phyloP scores from a whole-genome alignment of 2,329 filamentous ascomycete genomes.

The Apiospora marii region DNA sequence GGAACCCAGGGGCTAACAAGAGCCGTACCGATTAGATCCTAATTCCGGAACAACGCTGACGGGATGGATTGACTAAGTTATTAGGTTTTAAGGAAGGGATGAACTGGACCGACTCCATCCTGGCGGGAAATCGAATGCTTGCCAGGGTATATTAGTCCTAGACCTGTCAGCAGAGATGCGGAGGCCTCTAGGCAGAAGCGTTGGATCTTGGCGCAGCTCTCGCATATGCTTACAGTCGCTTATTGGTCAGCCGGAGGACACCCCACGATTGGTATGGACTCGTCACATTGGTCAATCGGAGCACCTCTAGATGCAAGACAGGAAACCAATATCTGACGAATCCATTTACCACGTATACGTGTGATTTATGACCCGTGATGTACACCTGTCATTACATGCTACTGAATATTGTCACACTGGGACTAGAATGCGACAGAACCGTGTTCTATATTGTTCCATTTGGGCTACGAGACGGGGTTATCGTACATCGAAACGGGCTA shows the following conservation, averaged over 20 bases:
- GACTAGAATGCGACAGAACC: too few species aligned
- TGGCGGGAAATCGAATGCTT: not conserved
- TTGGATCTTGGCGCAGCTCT: not conserved
- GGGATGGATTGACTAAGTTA: not conserved
- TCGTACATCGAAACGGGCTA: too few species aligned
- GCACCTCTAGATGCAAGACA: not conserved
- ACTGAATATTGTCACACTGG: not conserved
- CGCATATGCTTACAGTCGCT: not conserved
- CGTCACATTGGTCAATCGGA: not conserved
- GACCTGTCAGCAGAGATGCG: not conserved
- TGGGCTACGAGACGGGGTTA: too few species aligned
- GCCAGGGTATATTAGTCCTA: not conserved
- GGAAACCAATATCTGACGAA: too few species aligned
- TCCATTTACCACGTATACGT: not conserved
- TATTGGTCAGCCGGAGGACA: not conserved
- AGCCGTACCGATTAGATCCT: not conserved
- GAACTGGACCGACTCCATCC: not conserved
- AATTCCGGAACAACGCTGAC: not conserved
- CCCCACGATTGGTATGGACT: not conserved
- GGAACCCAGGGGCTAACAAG: not conserved
- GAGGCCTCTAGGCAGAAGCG: constrained; percentile 15
- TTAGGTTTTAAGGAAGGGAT: not conserved
- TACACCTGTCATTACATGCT: not conserved
- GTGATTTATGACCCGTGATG: not conserved
- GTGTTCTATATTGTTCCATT: too few species aligned